These are phyloP conservation scores for Thraustochytrium striatum DNA, from an alignment of 352 stramenopile species.

Conservation along the genomic window DNA sequence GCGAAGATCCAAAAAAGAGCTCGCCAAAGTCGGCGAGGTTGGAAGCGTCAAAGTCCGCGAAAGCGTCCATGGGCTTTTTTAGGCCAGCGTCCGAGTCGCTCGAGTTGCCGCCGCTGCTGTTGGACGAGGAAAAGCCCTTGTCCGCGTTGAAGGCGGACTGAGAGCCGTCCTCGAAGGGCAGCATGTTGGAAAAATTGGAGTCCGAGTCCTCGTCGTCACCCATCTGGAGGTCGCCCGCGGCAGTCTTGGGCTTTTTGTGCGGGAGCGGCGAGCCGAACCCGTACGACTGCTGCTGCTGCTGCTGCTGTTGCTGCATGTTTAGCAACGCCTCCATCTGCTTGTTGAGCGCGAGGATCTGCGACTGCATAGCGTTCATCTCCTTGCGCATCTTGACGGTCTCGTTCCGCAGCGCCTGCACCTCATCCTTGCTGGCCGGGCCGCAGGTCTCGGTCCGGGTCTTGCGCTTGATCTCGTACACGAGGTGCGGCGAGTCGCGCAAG, in stretches of 20 bases:
- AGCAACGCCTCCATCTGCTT: neutral
- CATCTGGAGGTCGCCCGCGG: neutral
- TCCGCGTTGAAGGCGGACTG: neutral
- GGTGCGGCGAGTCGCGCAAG: constrained; percentile 44
- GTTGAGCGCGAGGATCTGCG: neutral
- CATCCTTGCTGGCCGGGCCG: constrained; percentile 10
- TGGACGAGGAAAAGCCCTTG: neutral
- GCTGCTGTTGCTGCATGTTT: neutral
- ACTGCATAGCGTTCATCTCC: neutral
- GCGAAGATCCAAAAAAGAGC: constrained; percentile 14
- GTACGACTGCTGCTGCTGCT: constrained; percentile 10
- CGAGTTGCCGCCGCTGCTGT: neutral
- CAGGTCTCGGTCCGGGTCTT: constrained; percentile 49
- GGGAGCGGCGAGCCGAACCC: neutral
- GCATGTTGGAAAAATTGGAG: neutral
- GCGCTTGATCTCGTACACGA: constrained; percentile 50
- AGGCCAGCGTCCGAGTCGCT: neutral
- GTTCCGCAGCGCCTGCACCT: constrained; percentile 8
- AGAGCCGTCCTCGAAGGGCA: constrained; percentile 33
- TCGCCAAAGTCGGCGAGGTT: constrained; percentile 10
- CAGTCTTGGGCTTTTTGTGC: neutral
- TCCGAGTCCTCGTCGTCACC: neutral
- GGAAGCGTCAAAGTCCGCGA: neutral
- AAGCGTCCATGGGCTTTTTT: neutral
- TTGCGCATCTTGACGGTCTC: constrained; percentile 4